Percentiles rank a stretch among this genome's conserved stretches.
phyloP scores from a whole-genome alignment of 2,329 filamentous ascomycete genomes.

The Tolypocladium endophyticum region DNA sequence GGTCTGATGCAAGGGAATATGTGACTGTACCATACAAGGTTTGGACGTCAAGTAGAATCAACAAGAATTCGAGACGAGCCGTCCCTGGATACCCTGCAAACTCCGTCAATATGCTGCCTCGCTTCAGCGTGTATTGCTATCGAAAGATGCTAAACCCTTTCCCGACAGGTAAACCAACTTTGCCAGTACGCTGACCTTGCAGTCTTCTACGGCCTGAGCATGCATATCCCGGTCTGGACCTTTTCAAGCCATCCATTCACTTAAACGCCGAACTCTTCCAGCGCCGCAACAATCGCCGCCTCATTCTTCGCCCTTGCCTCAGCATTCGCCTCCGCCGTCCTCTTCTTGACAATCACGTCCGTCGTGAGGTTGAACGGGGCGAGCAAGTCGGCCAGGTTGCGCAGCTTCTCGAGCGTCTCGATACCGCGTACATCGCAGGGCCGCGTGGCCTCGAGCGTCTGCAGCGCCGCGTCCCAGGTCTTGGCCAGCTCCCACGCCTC shows the following conservation, averaged over 20 bases:
- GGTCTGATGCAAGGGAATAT: constrained; percentile 11
- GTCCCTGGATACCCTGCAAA: not conserved
- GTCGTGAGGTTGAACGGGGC: not conserved
- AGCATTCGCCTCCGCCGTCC: not conserved
- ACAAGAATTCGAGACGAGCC: not conserved
- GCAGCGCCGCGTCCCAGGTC: not conserved
- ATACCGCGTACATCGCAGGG: not conserved
- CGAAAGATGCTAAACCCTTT: not conserved
- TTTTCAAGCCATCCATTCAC: no score
- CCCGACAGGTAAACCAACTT: not conserved
- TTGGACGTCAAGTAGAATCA: constrained; percentile 7
- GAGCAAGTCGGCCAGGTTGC: not conserved
- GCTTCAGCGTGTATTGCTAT: not conserved
- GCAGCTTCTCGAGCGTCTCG: not conserved
- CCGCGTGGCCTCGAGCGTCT: not conserved
- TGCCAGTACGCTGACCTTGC: no score
- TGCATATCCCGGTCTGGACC: no score
- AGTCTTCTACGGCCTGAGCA: no score
- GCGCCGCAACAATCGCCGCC: not conserved
- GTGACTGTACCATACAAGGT: constrained; percentile 14
- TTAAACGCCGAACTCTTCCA: not conserved
- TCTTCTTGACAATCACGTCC: not conserved
- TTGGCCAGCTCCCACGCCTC: not conserved
- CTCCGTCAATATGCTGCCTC: not conserved
- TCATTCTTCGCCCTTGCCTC: not conserved